Conservation (phyloP, 768 basidiomycete genomes). For the Suillus subaureus region DNA sequence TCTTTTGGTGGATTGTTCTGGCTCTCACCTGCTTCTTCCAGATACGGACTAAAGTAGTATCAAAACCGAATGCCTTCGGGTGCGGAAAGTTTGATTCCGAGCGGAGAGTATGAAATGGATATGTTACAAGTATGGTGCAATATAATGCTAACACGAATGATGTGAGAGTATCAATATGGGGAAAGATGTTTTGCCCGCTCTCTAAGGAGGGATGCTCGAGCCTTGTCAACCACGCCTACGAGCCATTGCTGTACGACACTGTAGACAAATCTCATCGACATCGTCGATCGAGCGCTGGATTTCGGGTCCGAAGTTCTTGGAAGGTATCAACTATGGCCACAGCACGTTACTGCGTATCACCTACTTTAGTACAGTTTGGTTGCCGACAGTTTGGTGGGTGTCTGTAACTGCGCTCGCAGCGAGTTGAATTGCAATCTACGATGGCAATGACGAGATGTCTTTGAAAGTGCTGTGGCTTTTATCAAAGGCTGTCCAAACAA, state of each 20-base stretch:
- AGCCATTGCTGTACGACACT: constrained; percentile 62
- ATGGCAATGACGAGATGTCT: constrained; percentile 74
- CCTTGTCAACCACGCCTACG: constrained; percentile 28
- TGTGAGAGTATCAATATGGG: constrained; percentile 6
- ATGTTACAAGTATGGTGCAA: constrained; percentile 31
- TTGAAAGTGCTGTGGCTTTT: constrained; percentile 66
- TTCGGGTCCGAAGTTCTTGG: constrained; percentile 67
- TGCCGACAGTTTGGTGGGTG: constrained; percentile 61
- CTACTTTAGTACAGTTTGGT: constrained; percentile 57
- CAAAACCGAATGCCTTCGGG: constrained; percentile 9
- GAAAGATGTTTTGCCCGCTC: neutral
- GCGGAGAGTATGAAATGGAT: constrained; percentile 23
- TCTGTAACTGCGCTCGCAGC: constrained; percentile 63
- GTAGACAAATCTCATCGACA: constrained; percentile 72
- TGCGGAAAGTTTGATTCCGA: constrained; percentile 13
- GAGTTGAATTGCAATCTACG: constrained; percentile 67
- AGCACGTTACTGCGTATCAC: constrained; percentile 26
- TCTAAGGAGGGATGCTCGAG: neutral
- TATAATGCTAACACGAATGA: constrained; percentile 18
- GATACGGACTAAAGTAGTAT: constrained; percentile 1
- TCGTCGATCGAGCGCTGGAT: constrained; percentile 69
- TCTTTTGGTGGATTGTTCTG: neutral
- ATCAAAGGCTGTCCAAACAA: constrained; percentile 18
- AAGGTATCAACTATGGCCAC: constrained; percentile 12
- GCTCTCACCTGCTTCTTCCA: constrained; percentile 1